A percentile compares a stretch with the other conserved stretches of the same genome.
Evolutionary conservation across 1,139 yeast genomes (phyloP).

Genomic region (Diutina pseudorugosa): DNA sequence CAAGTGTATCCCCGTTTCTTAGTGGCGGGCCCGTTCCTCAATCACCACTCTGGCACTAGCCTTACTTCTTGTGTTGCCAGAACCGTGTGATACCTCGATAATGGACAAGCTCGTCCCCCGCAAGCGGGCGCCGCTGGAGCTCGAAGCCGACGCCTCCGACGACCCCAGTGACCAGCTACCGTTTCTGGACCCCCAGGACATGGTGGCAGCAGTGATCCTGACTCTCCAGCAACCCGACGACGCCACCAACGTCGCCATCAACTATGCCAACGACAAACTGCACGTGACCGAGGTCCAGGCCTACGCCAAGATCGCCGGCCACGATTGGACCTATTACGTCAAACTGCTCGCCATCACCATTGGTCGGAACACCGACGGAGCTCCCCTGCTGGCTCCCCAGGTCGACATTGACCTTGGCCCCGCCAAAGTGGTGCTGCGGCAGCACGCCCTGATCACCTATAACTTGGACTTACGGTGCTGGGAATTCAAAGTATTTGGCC

Average conservation of each 20-base stretch:
- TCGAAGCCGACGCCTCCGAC: background rate
- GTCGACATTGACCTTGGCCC: slow-evolving; percentile 93
- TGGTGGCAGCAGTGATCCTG: slow-evolving; percentile 41
- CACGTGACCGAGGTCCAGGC: slow-evolving; percentile 85
- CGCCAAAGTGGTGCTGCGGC: slow-evolving; percentile 86
- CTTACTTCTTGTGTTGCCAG: background rate
- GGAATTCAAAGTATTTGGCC: slow-evolving; percentile 74
- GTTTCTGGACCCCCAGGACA: slow-evolving; percentile 36
- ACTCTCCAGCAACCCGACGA: slow-evolving; percentile 37
- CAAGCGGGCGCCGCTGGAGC: background rate
- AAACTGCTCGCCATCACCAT: slow-evolving; percentile 66
- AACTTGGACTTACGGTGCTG: slow-evolving; percentile 66
- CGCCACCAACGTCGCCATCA: slow-evolving; percentile 35
- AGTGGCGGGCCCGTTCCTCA: background rate
- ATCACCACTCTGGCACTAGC: too few species aligned
- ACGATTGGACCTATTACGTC: slow-evolving; percentile 87
- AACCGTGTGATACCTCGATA: background rate
- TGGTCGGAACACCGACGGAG: slow-evolving; percentile 71
- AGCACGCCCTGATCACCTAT: slow-evolving; percentile 76
- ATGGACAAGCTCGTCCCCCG: slow-evolving; percentile 3
- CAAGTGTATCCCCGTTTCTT: background rate
- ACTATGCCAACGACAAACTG: slow-evolving; percentile 56
- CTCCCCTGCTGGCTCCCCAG: slow-evolving; percentile 9
- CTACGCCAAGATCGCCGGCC: slow-evolving; percentile 91
- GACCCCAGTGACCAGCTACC: background rate